Base-by-base conservation (phyloP, 2,329 filamentous ascomycete species). In the Eurotiales sp. region DNA sequence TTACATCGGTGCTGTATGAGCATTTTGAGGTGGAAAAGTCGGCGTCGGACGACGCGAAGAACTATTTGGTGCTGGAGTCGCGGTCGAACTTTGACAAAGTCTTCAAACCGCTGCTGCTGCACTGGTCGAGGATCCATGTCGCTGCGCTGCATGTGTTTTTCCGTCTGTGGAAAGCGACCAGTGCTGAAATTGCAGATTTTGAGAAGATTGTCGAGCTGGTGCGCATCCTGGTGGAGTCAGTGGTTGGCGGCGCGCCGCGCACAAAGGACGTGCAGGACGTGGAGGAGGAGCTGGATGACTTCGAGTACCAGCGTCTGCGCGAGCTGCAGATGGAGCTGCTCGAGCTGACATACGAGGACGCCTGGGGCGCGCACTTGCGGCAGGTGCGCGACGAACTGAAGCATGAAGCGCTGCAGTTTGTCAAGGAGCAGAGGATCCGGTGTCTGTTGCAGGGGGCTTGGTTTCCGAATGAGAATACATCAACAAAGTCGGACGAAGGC, bases 391-490 rank as follows among this genome's bases (percentile, higher is more conserved):
- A 96, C 50, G 90, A 95, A 67, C 78, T 97, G 40, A 87, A 89
- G 59, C 85, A 92, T 61, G 93, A 99, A 69, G 90, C 92, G 10
- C 74, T 96, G 49, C 89, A 96, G 63, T 99, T 99, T 64, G 88
- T 97, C 70, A 96, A 96, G 70, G 93, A 99, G 72, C 93, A 99
- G 69, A 84, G 93, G 32, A 88, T 97, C 55, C 82, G 93, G 49
- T 96, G 91, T 65, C 76, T 99, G 34, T 79, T 97, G 3, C 81
- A 89, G 59, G 93, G 93, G 6, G 85, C 87, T 8, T 99, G 93
- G 93, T 99, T 97, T 59, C 77, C 81, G 3, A 72, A 73, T 42
- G 68, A 72, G 67, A 25, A 14, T 8, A 15, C 45, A 19, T 79
- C 72, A 58, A 73, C n/a, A n/a, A n/a, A n/a, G n/a, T n/a, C n/a